Evolutionary conservation across 2,329 filamentous ascomycete genomes (phyloP).

Genomic region (Parastagonospora nodorum): DNA sequence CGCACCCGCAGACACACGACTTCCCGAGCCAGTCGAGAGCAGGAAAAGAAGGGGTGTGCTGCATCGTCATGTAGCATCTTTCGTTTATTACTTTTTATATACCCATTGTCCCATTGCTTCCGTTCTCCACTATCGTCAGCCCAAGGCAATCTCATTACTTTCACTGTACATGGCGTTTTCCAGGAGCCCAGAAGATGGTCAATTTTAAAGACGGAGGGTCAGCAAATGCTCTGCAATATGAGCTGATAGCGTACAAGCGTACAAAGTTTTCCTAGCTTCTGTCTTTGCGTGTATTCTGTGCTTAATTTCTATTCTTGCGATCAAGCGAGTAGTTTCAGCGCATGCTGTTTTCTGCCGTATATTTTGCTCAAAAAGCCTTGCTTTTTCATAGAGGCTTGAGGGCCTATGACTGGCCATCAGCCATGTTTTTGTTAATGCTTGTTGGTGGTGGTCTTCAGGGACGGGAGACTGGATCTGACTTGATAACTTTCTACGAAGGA

Average conservation of each 20-base stretch:
- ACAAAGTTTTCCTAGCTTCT: constrained; percentile 5
- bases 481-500: neutral
- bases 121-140: constrained; percentile 14
- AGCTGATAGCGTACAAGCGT: constrained; percentile 41
- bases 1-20: constrained; percentile 53
- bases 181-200: no score
- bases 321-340: constrained; percentile 1
- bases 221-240: constrained; percentile 14
- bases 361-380: constrained; percentile 1
- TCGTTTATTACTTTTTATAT: constrained; percentile 30
- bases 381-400: neutral
- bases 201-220: constrained; percentile 10
- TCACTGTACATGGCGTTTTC: constrained; percentile 20
- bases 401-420: constrained; percentile 8
- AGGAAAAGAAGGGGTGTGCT: constrained; percentile 70
- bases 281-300: neutral
- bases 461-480: neutral
- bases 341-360: neutral
- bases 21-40: constrained; percentile 62
- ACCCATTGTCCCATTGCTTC: constrained; percentile 27
- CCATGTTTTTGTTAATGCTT: constrained; percentile 11
- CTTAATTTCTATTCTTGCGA: neutral
- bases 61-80: constrained; percentile 70
- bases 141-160: constrained; percentile 26
- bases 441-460: constrained; percentile 1